phyloP scores from a whole-genome alignment of 257 asterid species.

The Fraxinus excelsior region DNA sequence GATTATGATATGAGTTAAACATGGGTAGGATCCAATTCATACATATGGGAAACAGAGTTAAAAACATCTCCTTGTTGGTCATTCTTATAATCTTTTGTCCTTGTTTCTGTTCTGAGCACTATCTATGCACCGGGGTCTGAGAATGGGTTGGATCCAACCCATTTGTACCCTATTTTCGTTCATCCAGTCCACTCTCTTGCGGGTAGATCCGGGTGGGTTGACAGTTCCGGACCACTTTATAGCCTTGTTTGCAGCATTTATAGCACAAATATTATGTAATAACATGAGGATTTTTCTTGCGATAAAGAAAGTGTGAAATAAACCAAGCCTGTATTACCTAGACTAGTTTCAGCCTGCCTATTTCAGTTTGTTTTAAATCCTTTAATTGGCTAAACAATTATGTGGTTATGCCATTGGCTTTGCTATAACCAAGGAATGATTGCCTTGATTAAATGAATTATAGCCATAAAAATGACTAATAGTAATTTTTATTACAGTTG shows the following conservation, averaged over 20 bases:
- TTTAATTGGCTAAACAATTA: too few species aligned
- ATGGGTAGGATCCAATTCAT: not conserved
- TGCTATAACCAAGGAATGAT: not conserved
- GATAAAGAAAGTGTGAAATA: too few species aligned
- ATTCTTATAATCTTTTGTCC: not conserved
- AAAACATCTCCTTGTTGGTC: not conserved
- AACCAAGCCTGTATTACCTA: too few species aligned
- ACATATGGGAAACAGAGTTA: not conserved
- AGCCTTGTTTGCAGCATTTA: not conserved
- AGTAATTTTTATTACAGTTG: not conserved
- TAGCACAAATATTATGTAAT: not conserved
- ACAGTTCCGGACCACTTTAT: not conserved
- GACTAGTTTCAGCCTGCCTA: too few species aligned
- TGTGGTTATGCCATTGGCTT: too few species aligned
- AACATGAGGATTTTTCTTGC: not conserved
- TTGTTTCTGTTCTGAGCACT: not conserved
- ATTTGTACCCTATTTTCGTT: not conserved
- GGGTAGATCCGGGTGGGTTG: not conserved
- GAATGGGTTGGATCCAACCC: not conserved
- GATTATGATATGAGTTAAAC: not conserved
- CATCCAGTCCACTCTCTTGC: not conserved
- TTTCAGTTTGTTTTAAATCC: too few species aligned
- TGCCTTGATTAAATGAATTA: not conserved
- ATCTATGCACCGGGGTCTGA: not conserved
- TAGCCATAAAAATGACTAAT: not conserved